phyloP scores from a whole-genome alignment of 345 rosid genomes.

The Brassica cretica region DNA sequence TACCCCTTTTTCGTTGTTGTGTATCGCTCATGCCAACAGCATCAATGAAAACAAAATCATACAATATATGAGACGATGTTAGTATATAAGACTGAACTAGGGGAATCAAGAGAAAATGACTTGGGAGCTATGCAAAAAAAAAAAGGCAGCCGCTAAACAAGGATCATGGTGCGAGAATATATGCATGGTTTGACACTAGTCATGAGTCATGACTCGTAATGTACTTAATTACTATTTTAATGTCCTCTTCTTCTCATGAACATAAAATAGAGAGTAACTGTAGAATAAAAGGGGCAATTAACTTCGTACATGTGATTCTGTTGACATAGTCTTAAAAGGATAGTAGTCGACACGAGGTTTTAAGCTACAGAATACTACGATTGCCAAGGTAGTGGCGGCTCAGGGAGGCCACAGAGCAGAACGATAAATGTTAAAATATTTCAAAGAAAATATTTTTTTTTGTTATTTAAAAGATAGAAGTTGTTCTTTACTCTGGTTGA shows the following conservation, averaged over 20 bases:
- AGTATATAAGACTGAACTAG: not conserved
- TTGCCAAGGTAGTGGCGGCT: conserved; percentile 14
- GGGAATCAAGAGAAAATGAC: not conserved
- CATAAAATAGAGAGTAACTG: not conserved
- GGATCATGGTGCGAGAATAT: conserved; percentile 39
- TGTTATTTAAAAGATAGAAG: too few species aligned
- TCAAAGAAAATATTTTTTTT: not conserved
- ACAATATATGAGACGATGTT: not conserved
- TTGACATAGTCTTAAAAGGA: conserved; percentile 20
- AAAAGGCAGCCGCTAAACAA: conserved; percentile 36
- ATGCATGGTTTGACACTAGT: conserved; percentile 34
- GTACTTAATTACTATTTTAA: not conserved
- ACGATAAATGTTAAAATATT: not conserved
- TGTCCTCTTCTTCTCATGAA: not conserved
- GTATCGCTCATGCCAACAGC: not conserved
- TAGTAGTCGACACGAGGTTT: not conserved
- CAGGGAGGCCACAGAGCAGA: conserved; percentile 6
- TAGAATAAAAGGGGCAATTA: conserved; percentile 1
- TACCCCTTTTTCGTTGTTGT: not conserved
- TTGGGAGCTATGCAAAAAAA: not conserved
- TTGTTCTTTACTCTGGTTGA: too few species aligned
- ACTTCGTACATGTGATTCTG: not conserved
- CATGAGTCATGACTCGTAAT: not conserved
- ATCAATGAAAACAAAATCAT: not conserved
- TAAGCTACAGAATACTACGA: conserved; percentile 6